phyloP scores from a whole-genome alignment of 257 asterid species.

The Rhazya stricta region DNA sequence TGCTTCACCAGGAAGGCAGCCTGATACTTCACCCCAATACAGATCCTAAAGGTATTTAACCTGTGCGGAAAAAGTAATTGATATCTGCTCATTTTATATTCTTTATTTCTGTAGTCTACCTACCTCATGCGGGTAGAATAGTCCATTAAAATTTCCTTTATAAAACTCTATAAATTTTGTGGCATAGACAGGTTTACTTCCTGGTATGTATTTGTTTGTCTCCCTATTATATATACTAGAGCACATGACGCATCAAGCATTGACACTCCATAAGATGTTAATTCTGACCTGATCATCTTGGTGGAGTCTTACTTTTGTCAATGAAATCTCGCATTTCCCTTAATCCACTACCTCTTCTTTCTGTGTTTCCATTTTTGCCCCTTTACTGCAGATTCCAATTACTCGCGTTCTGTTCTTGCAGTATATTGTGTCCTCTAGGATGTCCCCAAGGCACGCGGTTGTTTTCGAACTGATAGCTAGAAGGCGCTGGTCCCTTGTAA shows the following conservation, averaged over 20 bases:
- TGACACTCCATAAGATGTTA: not conserved
- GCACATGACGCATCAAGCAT: too few relatives aligned
- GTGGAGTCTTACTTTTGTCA: not conserved
- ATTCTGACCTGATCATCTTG: not conserved
- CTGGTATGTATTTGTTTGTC: too few relatives aligned
- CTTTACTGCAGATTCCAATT: not conserved
- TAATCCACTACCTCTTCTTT: not conserved
- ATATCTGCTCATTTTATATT: not conserved
- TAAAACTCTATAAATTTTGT: not conserved
- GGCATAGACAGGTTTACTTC: too few relatives aligned
- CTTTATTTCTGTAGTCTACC: not conserved
- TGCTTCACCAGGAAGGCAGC: constrained; percentile 60
- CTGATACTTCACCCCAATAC: constrained; percentile 41
- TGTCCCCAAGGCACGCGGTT: not conserved
- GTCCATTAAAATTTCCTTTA: not conserved
- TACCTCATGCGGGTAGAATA: not conserved
- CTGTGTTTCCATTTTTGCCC: not conserved
- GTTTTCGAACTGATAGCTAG: not conserved
- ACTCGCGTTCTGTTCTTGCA: not conserved
- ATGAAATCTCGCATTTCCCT: too few relatives aligned
- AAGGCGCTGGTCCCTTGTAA: not conserved
- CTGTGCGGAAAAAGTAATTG: not conserved
- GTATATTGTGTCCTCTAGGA: not conserved
- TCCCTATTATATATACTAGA: too few relatives aligned
- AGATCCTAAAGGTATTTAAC: not conserved